phyloP scores from a whole-genome alignment of 768 basidiomycete species.

The Cystobasidium onofrii region DNA sequence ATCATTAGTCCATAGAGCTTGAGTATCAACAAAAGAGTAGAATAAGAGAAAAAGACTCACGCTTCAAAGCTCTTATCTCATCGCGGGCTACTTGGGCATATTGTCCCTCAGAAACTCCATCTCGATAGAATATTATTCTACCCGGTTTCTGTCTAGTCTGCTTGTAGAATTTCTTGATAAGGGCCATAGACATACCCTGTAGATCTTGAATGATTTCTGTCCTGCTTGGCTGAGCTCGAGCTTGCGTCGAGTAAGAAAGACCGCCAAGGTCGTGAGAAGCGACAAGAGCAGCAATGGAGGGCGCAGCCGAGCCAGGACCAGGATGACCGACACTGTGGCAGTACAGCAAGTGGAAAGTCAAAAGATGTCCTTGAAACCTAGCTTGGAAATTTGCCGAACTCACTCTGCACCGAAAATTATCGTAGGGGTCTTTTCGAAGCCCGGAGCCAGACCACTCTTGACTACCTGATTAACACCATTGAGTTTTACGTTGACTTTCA shows the following conservation, averaged over 20 bases:
- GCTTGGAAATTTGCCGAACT: neutral
- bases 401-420: constrained; percentile 32
- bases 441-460: neutral
- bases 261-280: constrained; percentile 28
- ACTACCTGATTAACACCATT: constrained; percentile 33
- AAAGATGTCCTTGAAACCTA: neutral
- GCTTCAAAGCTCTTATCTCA: constrained; percentile 20
- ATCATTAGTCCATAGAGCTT: no score
- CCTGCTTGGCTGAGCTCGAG: constrained; percentile 32
- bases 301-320: constrained; percentile 30
- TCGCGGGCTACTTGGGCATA: constrained; percentile 30
- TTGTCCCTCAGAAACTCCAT: constrained; percentile 35
- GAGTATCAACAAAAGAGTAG: no score
- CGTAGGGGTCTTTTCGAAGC: constrained; percentile 20
- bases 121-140: constrained; percentile 28
- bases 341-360: neutral
- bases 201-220: constrained; percentile 28
- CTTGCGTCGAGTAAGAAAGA: constrained; percentile 32
- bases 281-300: constrained; percentile 37
- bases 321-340: constrained; percentile 35
- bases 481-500: constrained; percentile 38
- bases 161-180: constrained; percentile 25
- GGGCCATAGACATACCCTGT: constrained; percentile 20
- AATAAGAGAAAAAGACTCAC: neutral
- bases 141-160: constrained; percentile 19